These are phyloP conservation scores for Croton setiger DNA, from an alignment of 441 rosid species.

Conservation along the genomic window DNA sequence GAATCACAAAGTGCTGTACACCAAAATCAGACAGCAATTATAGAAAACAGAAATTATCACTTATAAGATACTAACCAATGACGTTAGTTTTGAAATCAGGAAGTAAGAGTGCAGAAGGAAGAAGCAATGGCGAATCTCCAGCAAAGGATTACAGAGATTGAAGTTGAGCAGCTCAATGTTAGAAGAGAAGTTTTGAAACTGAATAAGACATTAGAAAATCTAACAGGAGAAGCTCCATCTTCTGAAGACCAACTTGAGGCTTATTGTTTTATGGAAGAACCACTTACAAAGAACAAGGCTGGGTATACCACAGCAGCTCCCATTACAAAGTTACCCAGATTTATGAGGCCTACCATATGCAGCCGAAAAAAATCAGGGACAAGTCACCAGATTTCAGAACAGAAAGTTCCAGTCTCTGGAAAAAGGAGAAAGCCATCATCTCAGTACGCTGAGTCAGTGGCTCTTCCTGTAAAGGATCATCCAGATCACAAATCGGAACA, in stretches of 20 bases:
- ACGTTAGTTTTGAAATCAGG: slow-evolving; percentile 38
- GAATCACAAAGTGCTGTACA: neutral
- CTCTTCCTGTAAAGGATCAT: slow-evolving; percentile 41
- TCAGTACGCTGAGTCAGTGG: slow-evolving; percentile 51
- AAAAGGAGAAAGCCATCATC: slow-evolving; percentile 42
- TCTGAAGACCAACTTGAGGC: slow-evolving; percentile 32
- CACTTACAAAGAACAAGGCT: slow-evolving; percentile 19
- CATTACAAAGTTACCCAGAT: slow-evolving; percentile 50
- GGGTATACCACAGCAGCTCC: slow-evolving; percentile 32
- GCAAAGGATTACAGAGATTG: slow-evolving; percentile 46
- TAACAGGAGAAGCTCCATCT: slow-evolving; percentile 33
- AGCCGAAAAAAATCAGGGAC: slow-evolving; percentile 55
- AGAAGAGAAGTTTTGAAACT: slow-evolving; percentile 37
- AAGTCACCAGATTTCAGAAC: slow-evolving; percentile 28
- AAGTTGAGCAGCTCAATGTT: slow-evolving; percentile 43
- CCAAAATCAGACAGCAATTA: neutral
- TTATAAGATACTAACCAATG: slow-evolving; percentile 9
- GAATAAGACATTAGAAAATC: slow-evolving; percentile 41
- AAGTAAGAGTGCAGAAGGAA: slow-evolving; percentile 43
- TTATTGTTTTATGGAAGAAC: slow-evolving; percentile 29
- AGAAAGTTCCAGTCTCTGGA: slow-evolving; percentile 22
- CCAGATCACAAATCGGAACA: slow-evolving; percentile 44
- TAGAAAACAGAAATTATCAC: neutral
- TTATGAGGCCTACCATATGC: slow-evolving; percentile 69
- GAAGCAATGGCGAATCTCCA: slow-evolving; percentile 46